Conservation (phyloP, 257 asterid species). For the Pogostemon cablin region DNA sequence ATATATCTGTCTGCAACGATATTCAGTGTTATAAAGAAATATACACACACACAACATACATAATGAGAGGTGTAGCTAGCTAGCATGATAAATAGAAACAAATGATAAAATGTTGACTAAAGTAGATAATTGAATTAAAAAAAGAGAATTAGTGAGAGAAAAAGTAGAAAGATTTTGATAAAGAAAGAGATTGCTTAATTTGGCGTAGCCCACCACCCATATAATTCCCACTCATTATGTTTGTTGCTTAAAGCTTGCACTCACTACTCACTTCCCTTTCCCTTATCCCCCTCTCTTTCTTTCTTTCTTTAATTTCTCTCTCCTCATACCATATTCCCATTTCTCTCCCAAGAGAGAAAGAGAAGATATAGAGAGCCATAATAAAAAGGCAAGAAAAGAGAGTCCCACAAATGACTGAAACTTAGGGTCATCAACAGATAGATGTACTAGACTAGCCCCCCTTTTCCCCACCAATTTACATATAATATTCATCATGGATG, state of each 20-base stretch:
- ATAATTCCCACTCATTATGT: conserved; percentile 71
- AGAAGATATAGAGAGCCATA: not conserved
- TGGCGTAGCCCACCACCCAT: conserved; percentile 51
- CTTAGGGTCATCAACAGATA: conserved; percentile 44
- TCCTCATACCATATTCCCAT: conserved; percentile 29
- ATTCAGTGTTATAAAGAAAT: not conserved
- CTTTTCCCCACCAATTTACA: conserved; percentile 11
- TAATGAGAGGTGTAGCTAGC: too few relatives aligned
- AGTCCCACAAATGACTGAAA: conserved; percentile 43
- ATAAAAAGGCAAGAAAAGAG: conserved; percentile 18
- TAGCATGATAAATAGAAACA: not conserved
- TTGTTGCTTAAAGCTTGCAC: conserved; percentile 82
- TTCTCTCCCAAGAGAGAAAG: not conserved
- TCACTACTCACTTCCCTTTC: conserved; percentile 43
- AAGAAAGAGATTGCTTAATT: conserved; percentile 37
- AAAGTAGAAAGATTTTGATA: not conserved
- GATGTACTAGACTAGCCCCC: conserved; percentile 5
- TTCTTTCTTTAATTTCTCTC: conserved; percentile 27
- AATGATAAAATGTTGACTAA: not conserved
- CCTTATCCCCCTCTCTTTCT: conserved; percentile 26
- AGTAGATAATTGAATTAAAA: conserved; percentile 15
- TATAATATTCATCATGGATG: conserved; percentile 48
- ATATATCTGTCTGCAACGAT: not conserved
- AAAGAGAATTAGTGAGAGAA: conserved; percentile 33
- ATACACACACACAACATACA: not conserved